Evolutionary conservation across 2,329 filamentous ascomycete species (phyloP), one percentile per base, ranked within the genome.

Genomic region (Cladosporium sp.): DNA sequence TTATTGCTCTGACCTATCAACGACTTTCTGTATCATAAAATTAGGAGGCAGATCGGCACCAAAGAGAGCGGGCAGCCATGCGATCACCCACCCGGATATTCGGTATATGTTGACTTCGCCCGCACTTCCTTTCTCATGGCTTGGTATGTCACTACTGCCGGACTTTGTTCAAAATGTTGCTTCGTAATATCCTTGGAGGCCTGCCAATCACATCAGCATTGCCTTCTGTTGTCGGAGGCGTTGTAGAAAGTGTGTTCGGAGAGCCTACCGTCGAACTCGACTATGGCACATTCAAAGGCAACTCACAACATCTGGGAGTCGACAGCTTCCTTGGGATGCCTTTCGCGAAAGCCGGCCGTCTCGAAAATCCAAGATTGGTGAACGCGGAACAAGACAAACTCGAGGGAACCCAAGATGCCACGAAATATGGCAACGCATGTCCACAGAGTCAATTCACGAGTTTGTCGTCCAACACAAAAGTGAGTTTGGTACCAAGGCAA

Each of bases 201-300:
- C 30, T 54, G 21, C 51, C 51, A 21, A 5, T 54, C 5, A 30
- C 51, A 4, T 30, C 28, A 30, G 26, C 51, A 21, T 7, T 28
- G 23, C 48, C 48, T 18, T 28, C 26, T n/a, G 26, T 32, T 18
- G 18, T 53, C 49, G 49, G 18, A 4, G 26, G 23, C 25, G 28
- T 53, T n/a, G 51, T 54, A 4, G 51, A 10, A 54, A 30, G 6
- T 8, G 28, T 54, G 1, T 18, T 54, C 8, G 51, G 51, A 54
- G 51, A 8, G 21, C 51, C 51, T 10, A 54, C 51, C 16, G 66
- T 67, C 34, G 5, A 65, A 18, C 70, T 72, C 49, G 63, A 70
- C 53, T 71, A 71, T 58, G 69, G 68, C 49, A 69, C 58, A 5
- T 72, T 72, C 65, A 32, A 60, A 23, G 70, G 69, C 49, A 61